These are phyloP conservation scores for Magnusiomyces ingens DNA, from an alignment of 1,139 yeast species.

Conservation along the genomic window DNA sequence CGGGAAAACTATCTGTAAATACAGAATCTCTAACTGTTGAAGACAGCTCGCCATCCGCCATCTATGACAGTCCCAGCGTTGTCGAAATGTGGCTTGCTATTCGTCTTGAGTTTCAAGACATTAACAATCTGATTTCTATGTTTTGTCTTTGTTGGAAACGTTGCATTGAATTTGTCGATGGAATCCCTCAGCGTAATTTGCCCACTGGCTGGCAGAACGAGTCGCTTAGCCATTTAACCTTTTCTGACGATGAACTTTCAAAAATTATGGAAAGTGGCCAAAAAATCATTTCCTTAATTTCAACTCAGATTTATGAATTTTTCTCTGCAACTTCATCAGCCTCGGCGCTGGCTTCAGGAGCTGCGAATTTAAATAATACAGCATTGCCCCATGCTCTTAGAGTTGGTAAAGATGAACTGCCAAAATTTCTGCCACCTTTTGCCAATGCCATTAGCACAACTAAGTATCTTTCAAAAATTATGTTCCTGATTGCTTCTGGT, in stretches of 20 bases:
- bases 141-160: constrained; percentile 44
- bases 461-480: constrained; percentile 41
- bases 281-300: constrained; percentile 24
- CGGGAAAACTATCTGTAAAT: constrained; percentile 1
- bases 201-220: constrained; percentile 42
- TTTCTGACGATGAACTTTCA: constrained; percentile 26
- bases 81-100: constrained; percentile 50
- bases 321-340: constrained; percentile 17
- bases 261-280: constrained; percentile 26
- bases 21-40: constrained; percentile 14
- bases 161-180: constrained; percentile 41
- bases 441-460: constrained; percentile 54
- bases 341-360: neutral
- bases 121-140: constrained; percentile 30
- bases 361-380: constrained; percentile 16
- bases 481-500: constrained; percentile 35
- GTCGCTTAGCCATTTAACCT: constrained; percentile 30
- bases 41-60: neutral
- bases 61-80: constrained; percentile 42
- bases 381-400: neutral
- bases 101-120: constrained; percentile 41
- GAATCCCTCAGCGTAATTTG: constrained; percentile 38
- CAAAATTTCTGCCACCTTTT: constrained; percentile 54
- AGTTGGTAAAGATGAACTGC: constrained; percentile 22
- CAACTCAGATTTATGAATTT: constrained; percentile 27